Evolutionary conservation across 2,329 filamentous ascomycete species (phyloP), one percentile per base, ranked within the genome.

Genomic region (Penicillium verrucosum): DNA sequence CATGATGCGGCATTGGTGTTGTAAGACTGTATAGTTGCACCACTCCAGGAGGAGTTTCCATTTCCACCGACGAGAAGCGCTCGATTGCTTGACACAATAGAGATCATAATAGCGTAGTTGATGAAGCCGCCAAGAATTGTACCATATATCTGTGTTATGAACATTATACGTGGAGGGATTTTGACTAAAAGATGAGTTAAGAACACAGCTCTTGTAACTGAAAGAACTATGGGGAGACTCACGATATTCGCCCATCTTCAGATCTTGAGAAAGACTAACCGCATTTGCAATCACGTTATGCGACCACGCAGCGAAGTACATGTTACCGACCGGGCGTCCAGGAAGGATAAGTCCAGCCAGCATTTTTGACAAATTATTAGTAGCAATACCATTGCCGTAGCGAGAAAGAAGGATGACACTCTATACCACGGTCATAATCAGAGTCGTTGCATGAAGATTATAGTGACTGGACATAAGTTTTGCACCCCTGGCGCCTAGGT

Each of bases 191-290:
- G 12, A 5, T 11, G 9, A 27, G 25, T 38, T 36, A 23, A 16
- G 11, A 36, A 12, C 1, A 12, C 16, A n/a, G 1, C 23, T 64
- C 53, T 47, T 66, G 62, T 14, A 4, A 68, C 53, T 54, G 57
- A 61, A 29, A 63, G 61, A 49, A n/a, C 67, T 47, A 25, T 4
- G 0, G 16, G 21, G 16, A 21, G 4, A 72, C 78, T 50, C 70
- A 81, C 80, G 76, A 49, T 85, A 85, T 71, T 85, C 80, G 21
- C 82, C 83, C 75, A 84, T 77, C 70, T 85, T 85, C 25, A 85
- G 66, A 59, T 84, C 81, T 45, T 77, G 80, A 37, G 74, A 80
- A 7, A 85, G 70, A 52, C 72, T 79, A 43, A 85, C 78, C 0
- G 76, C 71, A 48, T 81, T 81, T 2, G 54, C 12, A 47, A 85